Conservation (phyloP, 2,329 filamentous ascomycete genomes). For the Ophiocordyceps robertsii region DNA sequence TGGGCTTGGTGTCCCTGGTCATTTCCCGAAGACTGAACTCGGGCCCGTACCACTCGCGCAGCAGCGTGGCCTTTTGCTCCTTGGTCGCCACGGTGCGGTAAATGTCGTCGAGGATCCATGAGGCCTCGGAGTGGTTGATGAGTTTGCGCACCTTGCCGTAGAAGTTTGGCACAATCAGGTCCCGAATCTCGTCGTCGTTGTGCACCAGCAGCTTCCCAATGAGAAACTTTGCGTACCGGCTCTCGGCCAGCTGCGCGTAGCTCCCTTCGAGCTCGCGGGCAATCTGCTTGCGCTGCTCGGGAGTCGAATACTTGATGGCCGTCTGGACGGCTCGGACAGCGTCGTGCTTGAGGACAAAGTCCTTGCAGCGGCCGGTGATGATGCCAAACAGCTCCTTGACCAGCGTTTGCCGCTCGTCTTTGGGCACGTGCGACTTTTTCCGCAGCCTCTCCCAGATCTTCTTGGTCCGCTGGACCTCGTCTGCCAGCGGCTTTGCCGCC, state of each 20-base stretch:
- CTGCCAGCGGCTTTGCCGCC: constrained; percentile 83
- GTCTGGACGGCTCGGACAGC: constrained; percentile 94
- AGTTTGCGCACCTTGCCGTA: constrained; percentile 85
- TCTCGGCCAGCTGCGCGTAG: constrained; percentile 77
- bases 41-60: constrained; percentile 92
- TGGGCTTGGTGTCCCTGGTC: constrained; percentile 38
- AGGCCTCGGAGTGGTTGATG: constrained; percentile 91
- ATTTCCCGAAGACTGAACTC: constrained; percentile 74
- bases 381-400: constrained; percentile 85
- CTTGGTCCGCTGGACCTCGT: constrained; percentile 78
- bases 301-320: constrained; percentile 86
- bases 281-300: constrained; percentile 74
- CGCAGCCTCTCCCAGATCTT: constrained; percentile 94
- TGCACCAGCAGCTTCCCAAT: constrained; percentile 94
- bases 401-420: constrained; percentile 75
- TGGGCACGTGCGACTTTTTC: constrained; percentile 83
- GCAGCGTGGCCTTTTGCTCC: constrained; percentile 70
- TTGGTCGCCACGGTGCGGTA: constrained; percentile 80
- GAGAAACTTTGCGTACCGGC: constrained; percentile 93
- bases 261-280: constrained; percentile 74
- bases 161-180: constrained; percentile 86
- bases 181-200: constrained; percentile 73
- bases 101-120: constrained; percentile 95
- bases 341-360: constrained; percentile 98
- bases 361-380: constrained; percentile 79